These are phyloP conservation scores for Apiospora phragmitis DNA, from an alignment of 2,329 filamentous ascomycete species.

Conservation along the genomic window DNA sequence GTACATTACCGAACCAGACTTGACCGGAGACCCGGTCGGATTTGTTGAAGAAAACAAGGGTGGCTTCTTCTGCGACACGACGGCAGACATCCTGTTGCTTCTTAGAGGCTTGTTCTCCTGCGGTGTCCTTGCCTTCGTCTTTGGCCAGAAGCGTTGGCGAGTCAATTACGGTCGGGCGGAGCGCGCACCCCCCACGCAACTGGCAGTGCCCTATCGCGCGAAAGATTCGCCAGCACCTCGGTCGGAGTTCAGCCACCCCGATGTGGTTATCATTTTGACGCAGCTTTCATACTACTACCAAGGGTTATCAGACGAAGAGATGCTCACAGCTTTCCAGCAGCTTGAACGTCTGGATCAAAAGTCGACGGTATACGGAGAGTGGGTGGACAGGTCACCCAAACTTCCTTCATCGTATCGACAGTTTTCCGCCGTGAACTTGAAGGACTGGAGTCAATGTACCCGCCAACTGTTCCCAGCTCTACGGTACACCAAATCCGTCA, in stretches of 20 bases:
- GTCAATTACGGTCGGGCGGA: conserved; percentile 29
- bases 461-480: conserved; percentile 53
- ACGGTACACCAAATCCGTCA: conserved; percentile 48
- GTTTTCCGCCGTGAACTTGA: conserved; percentile 56
- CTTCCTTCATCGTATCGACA: conserved; percentile 40
- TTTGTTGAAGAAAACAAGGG: conserved; percentile 47
- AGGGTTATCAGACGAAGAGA: conserved; percentile 51
- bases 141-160: conserved; percentile 11
- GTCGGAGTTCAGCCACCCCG: conserved; percentile 64
- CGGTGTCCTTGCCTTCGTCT: neutral
- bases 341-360: conserved; percentile 54
- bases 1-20: conserved; percentile 40
- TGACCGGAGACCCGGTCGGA: conserved; percentile 39
- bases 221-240: conserved; percentile 57
- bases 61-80: conserved; percentile 53
- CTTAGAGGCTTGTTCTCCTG: conserved; percentile 16
- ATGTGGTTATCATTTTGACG: conserved; percentile 57
- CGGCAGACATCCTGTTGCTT: conserved; percentile 42
- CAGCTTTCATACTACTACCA: conserved; percentile 57
- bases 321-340: conserved; percentile 47
- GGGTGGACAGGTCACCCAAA: conserved; percentile 38
- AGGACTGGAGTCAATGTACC: conserved; percentile 51
- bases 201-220: conserved; percentile 60
- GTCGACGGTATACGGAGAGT: conserved; percentile 49
- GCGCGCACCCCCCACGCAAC: conserved; percentile 40